phyloP scores from a whole-genome alignment of 1,284 basidiomycete genomes.

The Somion occarium region DNA sequence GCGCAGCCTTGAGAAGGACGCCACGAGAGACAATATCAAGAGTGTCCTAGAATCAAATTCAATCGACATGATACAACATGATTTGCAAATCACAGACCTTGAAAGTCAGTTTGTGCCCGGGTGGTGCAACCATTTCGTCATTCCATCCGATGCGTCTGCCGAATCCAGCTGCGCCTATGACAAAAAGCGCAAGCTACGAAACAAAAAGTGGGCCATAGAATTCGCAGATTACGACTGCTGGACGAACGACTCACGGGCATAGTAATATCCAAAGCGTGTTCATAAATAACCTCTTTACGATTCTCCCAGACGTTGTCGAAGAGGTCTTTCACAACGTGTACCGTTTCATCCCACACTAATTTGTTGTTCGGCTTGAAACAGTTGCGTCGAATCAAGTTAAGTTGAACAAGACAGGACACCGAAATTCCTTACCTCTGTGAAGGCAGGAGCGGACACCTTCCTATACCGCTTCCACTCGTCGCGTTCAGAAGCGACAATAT shows the following conservation, averaged over 20 bases:
- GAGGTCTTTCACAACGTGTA: slow-evolving; percentile 33
- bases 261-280: slow-evolving; percentile 35
- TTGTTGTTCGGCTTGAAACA: slow-evolving; percentile 46
- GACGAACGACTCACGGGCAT: slow-evolving; percentile 38
- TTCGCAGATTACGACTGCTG: not conserved
- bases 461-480: slow-evolving; percentile 54
- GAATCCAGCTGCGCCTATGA: slow-evolving; percentile 57
- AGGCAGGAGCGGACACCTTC: slow-evolving; percentile 36
- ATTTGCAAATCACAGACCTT: slow-evolving; percentile 26
- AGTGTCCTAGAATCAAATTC: slow-evolving; percentile 34
- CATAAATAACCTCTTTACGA: slow-evolving; percentile 24
- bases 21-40: slow-evolving; percentile 42
- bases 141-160: slow-evolving; percentile 48
- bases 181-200: slow-evolving; percentile 47
- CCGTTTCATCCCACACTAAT: slow-evolving; percentile 53
- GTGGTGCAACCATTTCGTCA: slow-evolving; percentile 35
- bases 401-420: not conserved
- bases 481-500: slow-evolving; percentile 50
- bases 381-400: not conserved
- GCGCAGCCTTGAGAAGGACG: slow-evolving; percentile 36
- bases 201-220: not conserved
- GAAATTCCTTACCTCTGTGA: slow-evolving; percentile 25
- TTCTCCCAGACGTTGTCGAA: slow-evolving; percentile 33
- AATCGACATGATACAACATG: not conserved
- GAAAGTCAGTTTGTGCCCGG: slow-evolving; percentile 51